Conservation (phyloP, 257 asterid genomes). For the Nicotiana benthamiana region DNA sequence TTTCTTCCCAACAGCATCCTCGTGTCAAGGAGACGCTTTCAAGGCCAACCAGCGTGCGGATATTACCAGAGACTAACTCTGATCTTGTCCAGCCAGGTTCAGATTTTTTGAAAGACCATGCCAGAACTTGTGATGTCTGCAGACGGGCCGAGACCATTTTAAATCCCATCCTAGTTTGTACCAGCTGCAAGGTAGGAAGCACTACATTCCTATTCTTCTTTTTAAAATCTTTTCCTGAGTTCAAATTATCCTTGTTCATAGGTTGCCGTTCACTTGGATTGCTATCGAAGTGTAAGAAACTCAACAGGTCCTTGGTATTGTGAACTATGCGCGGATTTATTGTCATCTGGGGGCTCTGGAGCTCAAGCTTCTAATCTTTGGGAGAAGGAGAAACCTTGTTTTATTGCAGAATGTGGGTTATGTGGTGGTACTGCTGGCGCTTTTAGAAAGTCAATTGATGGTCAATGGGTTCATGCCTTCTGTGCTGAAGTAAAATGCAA, state of each 20-base stretch:
- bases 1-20: slow-evolving; percentile 48
- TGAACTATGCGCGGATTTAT: slow-evolving; percentile 78
- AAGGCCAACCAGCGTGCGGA: slow-evolving; percentile 42
- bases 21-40: slow-evolving; percentile 55
- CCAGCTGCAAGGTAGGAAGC: slow-evolving; percentile 80
- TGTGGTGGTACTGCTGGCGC: slow-evolving; percentile 99
- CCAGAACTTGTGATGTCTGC: slow-evolving; percentile 83
- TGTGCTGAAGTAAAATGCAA: slow-evolving; percentile 85
- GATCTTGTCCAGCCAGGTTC: slow-evolving; percentile 39
- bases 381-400: slow-evolving; percentile 79
- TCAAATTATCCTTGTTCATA: slow-evolving; percentile 14
- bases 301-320: slow-evolving; percentile 90
- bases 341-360: slow-evolving; percentile 54
- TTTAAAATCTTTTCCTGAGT: neutral
- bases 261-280: slow-evolving; percentile 98
- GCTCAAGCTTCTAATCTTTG: slow-evolving; percentile 39
- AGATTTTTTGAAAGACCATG: slow-evolving; percentile 50
- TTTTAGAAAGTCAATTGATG: slow-evolving; percentile 80
- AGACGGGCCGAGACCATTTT: slow-evolving; percentile 68
- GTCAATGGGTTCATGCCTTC: slow-evolving; percentile 94
- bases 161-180: slow-evolving; percentile 78
- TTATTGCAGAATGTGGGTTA: slow-evolving; percentile 80
- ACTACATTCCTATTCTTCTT: neutral
- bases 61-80: slow-evolving; percentile 40
- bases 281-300: slow-evolving; percentile 72